These are phyloP conservation scores for Geotrichum candidum DNA, from an alignment of 1,139 yeast genomes.

Conservation along the genomic window DNA sequence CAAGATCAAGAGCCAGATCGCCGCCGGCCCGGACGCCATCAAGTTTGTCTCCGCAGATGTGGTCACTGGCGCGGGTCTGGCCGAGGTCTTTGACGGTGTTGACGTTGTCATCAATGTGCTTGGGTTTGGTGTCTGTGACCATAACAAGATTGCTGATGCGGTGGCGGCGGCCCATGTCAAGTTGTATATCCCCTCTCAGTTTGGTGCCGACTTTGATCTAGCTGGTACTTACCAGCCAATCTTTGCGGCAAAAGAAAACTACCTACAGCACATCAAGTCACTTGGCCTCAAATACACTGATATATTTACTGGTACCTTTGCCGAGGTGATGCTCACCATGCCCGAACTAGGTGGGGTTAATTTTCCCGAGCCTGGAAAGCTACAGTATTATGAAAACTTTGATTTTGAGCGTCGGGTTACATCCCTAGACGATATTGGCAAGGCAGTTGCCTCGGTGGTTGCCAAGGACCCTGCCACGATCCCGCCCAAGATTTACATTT, in stretches of 20 bases:
- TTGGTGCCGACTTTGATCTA: conserved; percentile 43
- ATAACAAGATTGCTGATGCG: conserved; percentile 34
- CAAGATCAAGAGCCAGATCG: conserved; percentile 37
- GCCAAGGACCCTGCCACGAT: neutral
- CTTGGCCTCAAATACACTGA: conserved; percentile 50
- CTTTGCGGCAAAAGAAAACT: conserved; percentile 39
- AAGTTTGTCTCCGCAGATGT: conserved; percentile 24
- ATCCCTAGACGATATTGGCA: conserved; percentile 1
- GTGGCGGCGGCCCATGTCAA: conserved; percentile 41
- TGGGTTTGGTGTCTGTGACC: conserved; percentile 26
- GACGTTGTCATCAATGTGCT: conserved; percentile 49
- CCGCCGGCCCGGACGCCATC: conserved; percentile 28
- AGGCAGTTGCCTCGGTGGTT: conserved; percentile 3
- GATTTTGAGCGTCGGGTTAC: neutral
- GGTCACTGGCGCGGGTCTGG: conserved; percentile 28
- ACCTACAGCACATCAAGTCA: conserved; percentile 40
- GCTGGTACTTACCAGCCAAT: conserved; percentile 35
- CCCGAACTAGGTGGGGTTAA: conserved; percentile 36
- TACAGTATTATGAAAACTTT: neutral
- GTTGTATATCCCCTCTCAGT: conserved; percentile 57
- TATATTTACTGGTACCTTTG: conserved; percentile 43
- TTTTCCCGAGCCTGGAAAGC: conserved; percentile 15
- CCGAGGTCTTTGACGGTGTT: conserved; percentile 41
- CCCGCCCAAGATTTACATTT: neutral
- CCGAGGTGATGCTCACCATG: conserved; percentile 26